Base-by-base conservation (phyloP, 1,139 yeast species). In the Pneumocystis sp. region DNA sequence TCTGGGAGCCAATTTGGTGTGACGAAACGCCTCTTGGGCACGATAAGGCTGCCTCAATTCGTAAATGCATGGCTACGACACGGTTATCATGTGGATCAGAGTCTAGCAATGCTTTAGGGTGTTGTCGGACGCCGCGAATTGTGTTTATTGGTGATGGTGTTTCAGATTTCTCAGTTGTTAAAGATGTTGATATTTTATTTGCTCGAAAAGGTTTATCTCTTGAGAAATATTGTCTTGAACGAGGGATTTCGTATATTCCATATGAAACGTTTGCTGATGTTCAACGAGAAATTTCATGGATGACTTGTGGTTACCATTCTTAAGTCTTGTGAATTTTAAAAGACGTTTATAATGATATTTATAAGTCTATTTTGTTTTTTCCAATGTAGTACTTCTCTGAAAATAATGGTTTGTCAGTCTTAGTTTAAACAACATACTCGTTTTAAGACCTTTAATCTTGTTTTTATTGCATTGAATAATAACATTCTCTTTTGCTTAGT, bases 21-120 rank as follows among this genome's bases (percentile, higher is more conserved):
- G 85, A 85, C 73, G 85, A 84, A 68, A 78, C 83, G 34, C 79
- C 81, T 57, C 82, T 85, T 69, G 89, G 89, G 67, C 88, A 85
- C 72, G 87, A 85, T 73, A 85, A 85, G 77, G 82, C 87, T 63
- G 77, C 77, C 65, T 82, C 86, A 3, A 82, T 84, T 68, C 77
- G 79, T 67, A 84, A 83, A 68, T 83, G 76, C 72, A 70, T 73
- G 59, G 71, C 40, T 37, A 7, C 8, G 70, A 39, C 5, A 3
- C 1, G 15, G 15, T 31, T 37, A 37, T 37, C 40, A 7, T 37
- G 40, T 37, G 40, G 40, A 37, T 37, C 15, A 10, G 40, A 37
- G 15, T 35, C 37, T 21, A 12, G 19, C 12, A 39, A 59, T 59
- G 66, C 66, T 40, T 63, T 61, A 66, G 44, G 64, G 61, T 7